Base-by-base conservation (phyloP, 2,329 filamentous ascomycete genomes). In the Magnaporthiopsis rhizophila region DNA sequence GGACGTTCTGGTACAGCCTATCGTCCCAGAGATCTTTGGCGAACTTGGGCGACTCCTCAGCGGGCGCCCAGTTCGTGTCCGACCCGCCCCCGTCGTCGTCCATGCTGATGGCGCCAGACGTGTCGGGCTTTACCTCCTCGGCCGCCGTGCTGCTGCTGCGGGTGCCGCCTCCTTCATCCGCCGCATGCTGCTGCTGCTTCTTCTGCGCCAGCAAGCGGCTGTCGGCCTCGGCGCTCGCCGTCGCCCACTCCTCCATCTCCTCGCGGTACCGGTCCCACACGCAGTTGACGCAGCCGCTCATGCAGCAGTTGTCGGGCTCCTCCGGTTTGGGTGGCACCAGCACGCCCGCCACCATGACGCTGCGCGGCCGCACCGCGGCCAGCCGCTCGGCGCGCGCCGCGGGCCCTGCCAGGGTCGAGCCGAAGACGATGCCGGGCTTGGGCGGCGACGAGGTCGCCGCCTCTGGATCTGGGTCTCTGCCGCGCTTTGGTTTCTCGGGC, bases 241-340 rank as follows among this genome's bases (percentile, higher is more conserved):
- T 78, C 4, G 88, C 89, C 91, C 92, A 98, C 65, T 91, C 90
- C 75, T 98, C 93, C 77, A 98, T 83, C 63, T 98, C 95, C 69
- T 99, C 94, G 11, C 93, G 84, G 76, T 88, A 98, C 63, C 86
- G 81, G 71, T 97, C 93, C 93, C 93, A 98, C 3, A 98, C 95
- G 75, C 95, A 99, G 75, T 98, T 93, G 61, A 97, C 94, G 74
- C 95, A 99, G 3, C 95, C 95, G 72, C 91, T 95, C 95, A 99
- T 99, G 77, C 95, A 99, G 82, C 95, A 99, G 73, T 99, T 97
- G 72, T 98, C 95, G 3, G 95, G 95, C 76, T 99, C 94, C 61
- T 86, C 83, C 1, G 95, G 95, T 61, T 85, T 85, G 0, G 92
- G 93, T 2, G 95, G 95, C 5, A 98, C 89, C 24, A 86, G 77